Evolutionary conservation across 1,284 basidiomycete species (phyloP).

Genomic region (Cryptococcus neoformans): DNA sequence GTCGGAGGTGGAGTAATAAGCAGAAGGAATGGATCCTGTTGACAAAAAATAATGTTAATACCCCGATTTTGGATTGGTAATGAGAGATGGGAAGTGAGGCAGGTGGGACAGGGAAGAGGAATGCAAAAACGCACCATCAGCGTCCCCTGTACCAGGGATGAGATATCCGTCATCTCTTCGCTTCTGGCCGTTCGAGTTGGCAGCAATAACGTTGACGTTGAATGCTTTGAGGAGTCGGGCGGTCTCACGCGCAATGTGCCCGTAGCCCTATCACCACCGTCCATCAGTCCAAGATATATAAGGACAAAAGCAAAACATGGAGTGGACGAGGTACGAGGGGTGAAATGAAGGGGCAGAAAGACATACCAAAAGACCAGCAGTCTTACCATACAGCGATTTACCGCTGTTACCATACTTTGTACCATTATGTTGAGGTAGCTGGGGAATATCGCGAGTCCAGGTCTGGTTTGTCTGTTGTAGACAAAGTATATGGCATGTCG

Average conservation of each 20-base stretch:
- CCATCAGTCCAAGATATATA: neutral
- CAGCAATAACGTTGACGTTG: constrained; percentile 43
- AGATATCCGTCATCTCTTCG: constrained; percentile 43
- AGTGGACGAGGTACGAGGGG: neutral
- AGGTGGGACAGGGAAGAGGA: neutral
- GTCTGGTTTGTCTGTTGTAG: constrained; percentile 7
- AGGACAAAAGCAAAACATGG: neutral
- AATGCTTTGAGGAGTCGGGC: constrained; percentile 43
- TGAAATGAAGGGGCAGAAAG: neutral
- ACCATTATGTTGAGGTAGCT: constrained; percentile 3
- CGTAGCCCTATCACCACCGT: constrained; percentile 21
- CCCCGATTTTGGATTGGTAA: neutral
- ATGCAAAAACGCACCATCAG: constrained; percentile 25
- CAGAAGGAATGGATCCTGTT: constrained; percentile 35
- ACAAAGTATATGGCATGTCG: neutral
- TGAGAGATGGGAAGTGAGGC: neutral
- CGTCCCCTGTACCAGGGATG: constrained; percentile 45
- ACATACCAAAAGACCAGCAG: constrained; percentile 22
- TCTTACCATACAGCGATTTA: constrained; percentile 23
- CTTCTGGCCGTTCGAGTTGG: constrained; percentile 41
- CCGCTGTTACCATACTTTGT: neutral
- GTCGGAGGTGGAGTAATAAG: constrained; percentile 40
- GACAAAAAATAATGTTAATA: neutral
- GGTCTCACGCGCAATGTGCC: constrained; percentile 43
- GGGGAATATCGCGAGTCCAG: constrained; percentile 9